Conservation (phyloP, 768 basidiomycete genomes). For the Sistotremastrum suecicum region DNA sequence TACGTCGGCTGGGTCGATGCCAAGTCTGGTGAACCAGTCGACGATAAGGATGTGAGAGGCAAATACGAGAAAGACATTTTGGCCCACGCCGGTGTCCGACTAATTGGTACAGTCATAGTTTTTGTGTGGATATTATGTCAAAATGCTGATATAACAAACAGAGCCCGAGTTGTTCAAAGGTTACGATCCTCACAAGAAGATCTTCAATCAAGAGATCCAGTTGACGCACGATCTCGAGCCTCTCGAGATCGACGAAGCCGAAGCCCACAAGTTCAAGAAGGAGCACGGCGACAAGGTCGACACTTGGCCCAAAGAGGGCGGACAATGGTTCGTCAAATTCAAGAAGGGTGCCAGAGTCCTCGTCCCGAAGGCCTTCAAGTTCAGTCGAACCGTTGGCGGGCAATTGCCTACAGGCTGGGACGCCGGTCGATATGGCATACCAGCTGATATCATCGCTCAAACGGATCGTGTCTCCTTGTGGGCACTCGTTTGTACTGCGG, state of each 20-base stretch:
- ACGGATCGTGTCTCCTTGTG: constrained; percentile 87
- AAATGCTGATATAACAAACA: constrained; percentile 19
- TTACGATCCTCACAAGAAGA: constrained; percentile 94
- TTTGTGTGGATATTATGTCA: background rate
- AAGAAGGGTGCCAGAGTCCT: constrained; percentile 93
- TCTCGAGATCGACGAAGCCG: constrained; percentile 80
- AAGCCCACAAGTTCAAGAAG: constrained; percentile 90
- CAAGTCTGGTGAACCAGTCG: constrained; percentile 85
- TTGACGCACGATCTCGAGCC: constrained; percentile 94
- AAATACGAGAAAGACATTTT: constrained; percentile 93
- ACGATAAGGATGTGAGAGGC: constrained; percentile 92
- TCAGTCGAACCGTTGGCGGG: constrained; percentile 88
- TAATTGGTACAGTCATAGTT: constrained; percentile 57
- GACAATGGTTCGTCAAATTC: constrained; percentile 97
- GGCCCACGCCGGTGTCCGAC: constrained; percentile 78
- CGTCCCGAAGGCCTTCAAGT: constrained; percentile 90
- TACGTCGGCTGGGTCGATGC: constrained; percentile 98
- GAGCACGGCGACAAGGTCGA: constrained; percentile 97
- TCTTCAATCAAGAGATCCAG: constrained; percentile 95
- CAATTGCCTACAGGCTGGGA: constrained; percentile 98
- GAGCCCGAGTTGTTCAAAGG: constrained; percentile 97
- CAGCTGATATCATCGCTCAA: constrained; percentile 89
- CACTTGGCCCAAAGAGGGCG: constrained; percentile 80
- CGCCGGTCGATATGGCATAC: constrained; percentile 92
- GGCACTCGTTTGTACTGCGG: constrained; percentile 89